Conservation (phyloP, 768 basidiomycete species). For the Cystobasidium onofrii region DNA sequence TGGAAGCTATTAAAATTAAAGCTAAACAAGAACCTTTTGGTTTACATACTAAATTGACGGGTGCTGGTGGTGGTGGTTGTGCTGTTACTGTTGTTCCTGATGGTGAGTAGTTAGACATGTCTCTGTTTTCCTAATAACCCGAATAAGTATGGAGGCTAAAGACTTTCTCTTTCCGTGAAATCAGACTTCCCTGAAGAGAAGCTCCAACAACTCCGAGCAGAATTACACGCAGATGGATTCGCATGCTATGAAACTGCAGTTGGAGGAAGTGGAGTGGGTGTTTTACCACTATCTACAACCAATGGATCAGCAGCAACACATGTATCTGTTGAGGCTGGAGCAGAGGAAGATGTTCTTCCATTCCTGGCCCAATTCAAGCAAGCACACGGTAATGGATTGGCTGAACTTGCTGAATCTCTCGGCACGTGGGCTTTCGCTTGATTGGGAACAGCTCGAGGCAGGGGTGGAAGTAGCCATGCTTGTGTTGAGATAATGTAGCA, state of each 20-base stretch:
- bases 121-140: no score
- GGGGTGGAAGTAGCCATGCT: neutral
- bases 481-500: slow-evolving; percentile 16
- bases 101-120: slow-evolving; percentile 60
- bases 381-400: slow-evolving; percentile 30
- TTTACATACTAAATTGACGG: slow-evolving; percentile 87
- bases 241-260: slow-evolving; percentile 82
- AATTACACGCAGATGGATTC: slow-evolving; percentile 60
- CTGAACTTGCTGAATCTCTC: slow-evolving; percentile 30
- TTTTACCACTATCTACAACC: slow-evolving; percentile 44
- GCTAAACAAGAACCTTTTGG: slow-evolving; percentile 59
- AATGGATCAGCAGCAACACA: neutral
- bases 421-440: slow-evolving; percentile 36
- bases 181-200: slow-evolving; percentile 64
- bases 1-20: slow-evolving; percentile 71
- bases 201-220: slow-evolving; percentile 56
- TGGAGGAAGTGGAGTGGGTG: slow-evolving; percentile 84
- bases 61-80: slow-evolving; percentile 97
- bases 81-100: slow-evolving; percentile 91
- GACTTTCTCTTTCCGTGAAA: neutral
- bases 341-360: slow-evolving; percentile 31
- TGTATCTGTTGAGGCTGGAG: slow-evolving; percentile 38
- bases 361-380: slow-evolving; percentile 30
- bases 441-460: neutral
- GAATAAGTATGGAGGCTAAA: neutral